phyloP scores from a whole-genome alignment of 1,139 yeast species.

The Suhomyces bokatorum region DNA sequence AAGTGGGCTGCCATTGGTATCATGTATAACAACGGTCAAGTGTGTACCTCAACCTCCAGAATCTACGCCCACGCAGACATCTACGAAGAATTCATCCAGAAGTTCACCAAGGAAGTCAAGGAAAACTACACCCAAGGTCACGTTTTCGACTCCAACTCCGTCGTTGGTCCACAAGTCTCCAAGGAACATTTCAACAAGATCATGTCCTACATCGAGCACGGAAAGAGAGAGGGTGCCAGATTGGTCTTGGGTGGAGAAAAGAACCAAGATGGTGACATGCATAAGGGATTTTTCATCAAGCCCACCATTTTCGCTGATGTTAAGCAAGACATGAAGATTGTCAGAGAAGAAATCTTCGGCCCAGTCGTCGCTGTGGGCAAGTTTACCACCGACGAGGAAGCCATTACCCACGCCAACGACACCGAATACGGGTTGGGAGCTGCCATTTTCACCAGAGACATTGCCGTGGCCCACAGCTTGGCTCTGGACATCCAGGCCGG shows the following conservation, averaged over 20 bases:
- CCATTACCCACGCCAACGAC: conserved; percentile 49
- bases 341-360: conserved; percentile 60
- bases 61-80: conserved; percentile 44
- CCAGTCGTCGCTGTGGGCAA: conserved; percentile 58
- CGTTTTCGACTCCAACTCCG: conserved; percentile 56
- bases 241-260: conserved; percentile 48
- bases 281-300: conserved; percentile 50
- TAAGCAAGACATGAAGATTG: conserved; percentile 52
- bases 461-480: conserved; percentile 42
- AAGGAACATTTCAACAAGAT: conserved; percentile 64
- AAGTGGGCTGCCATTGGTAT: conserved; percentile 87
- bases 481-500: conserved; percentile 52
- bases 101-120: conserved; percentile 33
- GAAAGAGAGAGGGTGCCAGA: conserved; percentile 58
- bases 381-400: conserved; percentile 56
- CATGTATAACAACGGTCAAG: conserved; percentile 67
- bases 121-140: conserved; percentile 57
- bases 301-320: conserved; percentile 60
- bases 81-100: conserved; percentile 50
- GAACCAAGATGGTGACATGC: conserved; percentile 36
- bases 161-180: conserved; percentile 81
- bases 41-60: conserved; percentile 50
- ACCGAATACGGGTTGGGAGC: conserved; percentile 57
- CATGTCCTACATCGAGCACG: conserved; percentile 50
- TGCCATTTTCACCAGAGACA: conserved; percentile 26